A percentile compares a stretch with the other conserved stretches of the same genome.
Conservation (phyloP, 495 filamentous ascomycete genomes). For the Xylaria venustula region DNA sequence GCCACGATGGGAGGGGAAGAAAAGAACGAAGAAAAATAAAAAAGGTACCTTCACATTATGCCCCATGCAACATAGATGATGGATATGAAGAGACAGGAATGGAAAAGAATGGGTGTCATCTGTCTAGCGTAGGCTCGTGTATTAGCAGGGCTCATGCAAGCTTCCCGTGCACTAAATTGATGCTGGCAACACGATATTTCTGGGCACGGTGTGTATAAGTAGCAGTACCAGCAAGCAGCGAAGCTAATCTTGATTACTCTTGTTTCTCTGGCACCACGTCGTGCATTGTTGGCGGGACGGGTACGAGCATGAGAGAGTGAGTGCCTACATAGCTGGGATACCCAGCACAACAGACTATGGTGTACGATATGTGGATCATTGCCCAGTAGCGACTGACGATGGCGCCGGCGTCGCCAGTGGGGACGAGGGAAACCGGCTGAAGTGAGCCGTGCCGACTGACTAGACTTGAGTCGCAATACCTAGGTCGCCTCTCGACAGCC, state of each 20-base stretch:
- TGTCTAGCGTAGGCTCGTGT: neutral
- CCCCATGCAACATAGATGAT: conserved; percentile 1
- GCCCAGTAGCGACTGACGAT: neutral
- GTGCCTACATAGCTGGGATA: neutral
- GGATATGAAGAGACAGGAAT: neutral
- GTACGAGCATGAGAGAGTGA: conserved; percentile 6
- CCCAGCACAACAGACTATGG: too few relatives aligned
- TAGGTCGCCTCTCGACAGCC: conserved; percentile 5
- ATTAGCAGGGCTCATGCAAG: conserved; percentile 6
- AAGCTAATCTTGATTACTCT: neutral
- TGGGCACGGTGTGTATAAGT: conserved; percentile 12
- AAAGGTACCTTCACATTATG: neutral
- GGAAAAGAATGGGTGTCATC: neutral
- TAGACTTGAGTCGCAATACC: neutral
- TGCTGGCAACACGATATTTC: neutral
- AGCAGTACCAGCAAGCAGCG: neutral
- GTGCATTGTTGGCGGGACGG: conserved; percentile 4
- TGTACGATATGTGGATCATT: conserved; percentile 3
- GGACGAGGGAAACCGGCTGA: neutral
- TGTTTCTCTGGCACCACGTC: neutral
- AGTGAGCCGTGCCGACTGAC: neutral
- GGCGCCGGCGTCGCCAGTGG: conserved; percentile 9
- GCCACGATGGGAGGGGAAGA: neutral
- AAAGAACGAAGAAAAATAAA: neutral
- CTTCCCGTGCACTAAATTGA: conserved; percentile 11